These are phyloP conservation scores for Pistacia vera DNA, from an alignment of 345 rosid genomes.

Conservation along the genomic window DNA sequence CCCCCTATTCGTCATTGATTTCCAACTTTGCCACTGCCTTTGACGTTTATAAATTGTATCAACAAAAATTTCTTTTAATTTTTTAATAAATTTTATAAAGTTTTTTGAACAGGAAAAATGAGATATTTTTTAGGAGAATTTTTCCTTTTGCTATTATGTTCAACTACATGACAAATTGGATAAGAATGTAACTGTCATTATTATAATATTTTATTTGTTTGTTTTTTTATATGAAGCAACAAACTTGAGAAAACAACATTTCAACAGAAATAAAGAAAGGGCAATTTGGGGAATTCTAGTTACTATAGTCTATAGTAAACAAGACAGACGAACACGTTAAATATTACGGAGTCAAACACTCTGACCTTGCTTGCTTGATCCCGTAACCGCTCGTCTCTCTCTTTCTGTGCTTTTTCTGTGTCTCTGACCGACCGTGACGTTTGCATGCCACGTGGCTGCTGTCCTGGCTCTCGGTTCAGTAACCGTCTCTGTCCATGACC, in stretches of 20 bases:
- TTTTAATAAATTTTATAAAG: no score
- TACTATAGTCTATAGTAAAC: background rate
- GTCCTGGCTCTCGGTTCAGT: conserved; percentile 7
- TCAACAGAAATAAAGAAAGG: background rate
- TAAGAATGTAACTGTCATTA: no score
- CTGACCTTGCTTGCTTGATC: background rate
- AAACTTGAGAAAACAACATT: no score
- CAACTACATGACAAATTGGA: no score
- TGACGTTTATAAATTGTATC: background rate
- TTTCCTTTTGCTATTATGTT: no score
- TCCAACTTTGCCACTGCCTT: conserved; percentile 16
- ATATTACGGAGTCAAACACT: no score
- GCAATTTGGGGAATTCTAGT: background rate
- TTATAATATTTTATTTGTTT: no score
- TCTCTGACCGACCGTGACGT: conserved; percentile 7
- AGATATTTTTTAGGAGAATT: no score
- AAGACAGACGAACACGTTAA: conserved; percentile 22
- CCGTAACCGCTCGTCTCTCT: background rate
- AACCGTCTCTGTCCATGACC: conserved; percentile 24
- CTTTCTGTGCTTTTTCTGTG: background rate
- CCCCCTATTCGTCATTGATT: background rate
- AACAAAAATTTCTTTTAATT: no score
- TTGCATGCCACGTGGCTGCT: conserved; percentile 17
- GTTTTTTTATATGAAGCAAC: no score
- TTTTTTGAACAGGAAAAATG: no score